Conservation (phyloP, 495 filamentous ascomycete genomes). For the Immersiella caudata region DNA sequence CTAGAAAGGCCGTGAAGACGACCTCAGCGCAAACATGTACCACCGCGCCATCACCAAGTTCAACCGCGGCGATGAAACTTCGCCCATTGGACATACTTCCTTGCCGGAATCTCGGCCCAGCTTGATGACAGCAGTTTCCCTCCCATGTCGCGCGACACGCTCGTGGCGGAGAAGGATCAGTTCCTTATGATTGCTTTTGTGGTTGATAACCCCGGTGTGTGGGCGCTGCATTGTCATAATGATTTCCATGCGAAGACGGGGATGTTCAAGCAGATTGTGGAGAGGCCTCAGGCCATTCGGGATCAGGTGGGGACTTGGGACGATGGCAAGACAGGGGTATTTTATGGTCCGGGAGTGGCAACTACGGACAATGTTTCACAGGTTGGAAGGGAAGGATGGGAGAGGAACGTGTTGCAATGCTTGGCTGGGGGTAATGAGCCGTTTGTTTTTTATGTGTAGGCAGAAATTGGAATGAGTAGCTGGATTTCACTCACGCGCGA, state of each 20-base stretch:
- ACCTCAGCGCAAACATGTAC: background rate
- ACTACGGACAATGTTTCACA: background rate
- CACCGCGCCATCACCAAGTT: background rate
- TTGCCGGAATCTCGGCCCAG: background rate
- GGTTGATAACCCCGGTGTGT: conserved; percentile 56
- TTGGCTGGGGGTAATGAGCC: background rate
- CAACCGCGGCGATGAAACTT: background rate
- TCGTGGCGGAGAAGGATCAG: background rate
- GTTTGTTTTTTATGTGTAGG: background rate
- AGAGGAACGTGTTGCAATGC: background rate
- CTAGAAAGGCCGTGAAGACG: background rate
- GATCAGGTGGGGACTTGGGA: background rate
- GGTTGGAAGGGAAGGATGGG: background rate
- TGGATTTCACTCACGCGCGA: no score
- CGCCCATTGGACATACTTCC: background rate
- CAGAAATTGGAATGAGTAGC: no score
- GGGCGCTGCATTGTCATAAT: conserved; percentile 59
- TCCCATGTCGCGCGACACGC: background rate
- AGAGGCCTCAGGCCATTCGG: conserved; percentile 16
- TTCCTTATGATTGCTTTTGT: conserved; percentile 50
- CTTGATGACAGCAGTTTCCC: background rate
- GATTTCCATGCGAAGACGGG: conserved; percentile 53
- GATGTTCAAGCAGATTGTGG: conserved; percentile 47
- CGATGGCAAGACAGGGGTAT: background rate
- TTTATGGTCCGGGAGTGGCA: background rate